Base-by-base conservation (phyloP, 176 grass and related monocot species). In the Hyparrhenia diplandra region DNA sequence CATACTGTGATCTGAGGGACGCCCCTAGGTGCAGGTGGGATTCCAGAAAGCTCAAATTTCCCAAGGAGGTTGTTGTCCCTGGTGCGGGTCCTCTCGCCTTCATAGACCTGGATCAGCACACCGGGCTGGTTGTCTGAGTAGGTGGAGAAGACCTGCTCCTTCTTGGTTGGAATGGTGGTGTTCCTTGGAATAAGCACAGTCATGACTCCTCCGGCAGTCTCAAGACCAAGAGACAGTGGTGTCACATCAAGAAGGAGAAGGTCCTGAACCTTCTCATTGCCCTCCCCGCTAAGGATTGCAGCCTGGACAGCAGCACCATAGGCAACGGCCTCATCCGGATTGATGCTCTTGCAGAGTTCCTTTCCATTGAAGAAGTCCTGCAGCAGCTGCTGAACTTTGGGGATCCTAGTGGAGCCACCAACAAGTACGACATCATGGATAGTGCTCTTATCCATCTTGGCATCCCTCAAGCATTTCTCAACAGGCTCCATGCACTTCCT, bases 401-500 rank as follows among this genome's bases (percentile, higher is more conserved):
- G 88, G 21, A 90, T 90, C 31, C 45, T 47, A 47, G 45, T 47
- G 14, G 45, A 47, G 6, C 45, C 45, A 47, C 45, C 45, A 47
- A 47, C 45, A 17, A 47, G 45, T 47, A 47, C 45, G 17, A 47
- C 45, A 47, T 47, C 45, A 47, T 47, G 45, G 45, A 47, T 47
- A 6, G 45, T 90, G 85, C 90, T 95, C 85, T 97, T 97, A 79
- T 97, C 94, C 91, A 97, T 97, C 85, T 97, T 97, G 5, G 94
- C 91, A n/a, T 97, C 94, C 18, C 87, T 76, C 75, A 97, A 65
- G 59, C 91, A 94, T 72, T 94, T 97, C 89, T 97, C 94, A 43
- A 97, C 94, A 0, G 91, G 94, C 85, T 97, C 94, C 94, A 94
- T 97, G 83, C 94, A 94, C 85, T 94, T 97, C 16, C 89, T 83